phyloP scores from a whole-genome alignment of 164 flowering plant species.

The Stephania yunnanensis region DNA sequence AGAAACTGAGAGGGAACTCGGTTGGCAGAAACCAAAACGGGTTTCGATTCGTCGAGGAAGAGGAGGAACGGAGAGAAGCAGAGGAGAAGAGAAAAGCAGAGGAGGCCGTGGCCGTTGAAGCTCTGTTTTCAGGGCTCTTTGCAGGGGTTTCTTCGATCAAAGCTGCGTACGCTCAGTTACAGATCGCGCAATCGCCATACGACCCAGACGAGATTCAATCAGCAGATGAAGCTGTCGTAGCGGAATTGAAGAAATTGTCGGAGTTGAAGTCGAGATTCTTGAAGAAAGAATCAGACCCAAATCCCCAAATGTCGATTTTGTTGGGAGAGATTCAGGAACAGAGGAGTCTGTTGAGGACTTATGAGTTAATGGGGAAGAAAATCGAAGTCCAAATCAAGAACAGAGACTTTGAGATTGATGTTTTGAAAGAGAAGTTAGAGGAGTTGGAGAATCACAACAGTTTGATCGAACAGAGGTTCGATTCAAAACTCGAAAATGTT shows the following conservation, averaged over 20 bases:
- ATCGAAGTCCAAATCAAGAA: conserved; percentile 38
- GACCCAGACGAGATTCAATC: conserved; percentile 50
- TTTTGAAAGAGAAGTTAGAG: conserved; percentile 32
- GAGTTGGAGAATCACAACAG: conserved; percentile 39
- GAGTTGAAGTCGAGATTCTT: conserved; percentile 59
- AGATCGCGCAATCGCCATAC: conserved; percentile 80
- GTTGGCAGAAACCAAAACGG: conserved; percentile 7
- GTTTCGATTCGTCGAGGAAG: neutral
- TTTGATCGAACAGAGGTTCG: conserved; percentile 42
- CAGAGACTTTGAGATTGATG: conserved; percentile 33
- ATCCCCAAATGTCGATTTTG: conserved; percentile 63
- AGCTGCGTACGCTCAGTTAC: conserved; percentile 77
- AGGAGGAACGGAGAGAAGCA: neutral
- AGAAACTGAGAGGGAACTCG: conserved; percentile 9
- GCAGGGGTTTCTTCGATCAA: conserved; percentile 57
- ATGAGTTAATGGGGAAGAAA: conserved; percentile 62
- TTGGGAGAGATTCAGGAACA: conserved; percentile 84
- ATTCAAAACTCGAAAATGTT: conserved; percentile 38
- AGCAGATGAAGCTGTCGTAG: conserved; percentile 64
- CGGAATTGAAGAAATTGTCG: conserved; percentile 53
- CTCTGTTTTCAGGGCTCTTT: conserved; percentile 27
- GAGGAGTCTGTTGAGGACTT: conserved; percentile 61
- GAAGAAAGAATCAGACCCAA: conserved; percentile 56
- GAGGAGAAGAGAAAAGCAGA: neutral
- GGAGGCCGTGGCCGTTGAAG: conserved; percentile 17